These are phyloP conservation scores for Penicillium fimorum DNA, from an alignment of 495 filamentous ascomycete genomes.

Conservation along the genomic window DNA sequence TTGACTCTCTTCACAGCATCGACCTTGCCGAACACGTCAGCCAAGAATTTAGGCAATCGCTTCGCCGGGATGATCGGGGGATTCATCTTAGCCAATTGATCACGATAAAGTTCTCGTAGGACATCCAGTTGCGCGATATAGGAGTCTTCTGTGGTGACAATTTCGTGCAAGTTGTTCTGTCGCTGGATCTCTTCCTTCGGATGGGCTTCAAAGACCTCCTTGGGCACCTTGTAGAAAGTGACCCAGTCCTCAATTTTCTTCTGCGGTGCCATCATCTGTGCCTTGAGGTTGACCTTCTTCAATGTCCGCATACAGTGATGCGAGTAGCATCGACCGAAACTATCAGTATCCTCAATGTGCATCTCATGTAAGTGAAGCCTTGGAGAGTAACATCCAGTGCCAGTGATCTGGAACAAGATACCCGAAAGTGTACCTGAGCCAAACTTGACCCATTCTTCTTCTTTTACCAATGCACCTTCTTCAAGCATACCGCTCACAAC, in stretches of 20 bases:
- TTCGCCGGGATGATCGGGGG: slow-evolving; percentile 79
- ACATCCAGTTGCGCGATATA: slow-evolving; percentile 88
- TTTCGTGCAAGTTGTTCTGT: slow-evolving; percentile 94
- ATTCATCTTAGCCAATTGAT: slow-evolving; percentile 68
- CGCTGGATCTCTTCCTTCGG: slow-evolving; percentile 86
- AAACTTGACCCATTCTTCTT: slow-evolving; percentile 98
- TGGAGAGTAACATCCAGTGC: slow-evolving; percentile 86
- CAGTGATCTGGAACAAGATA: slow-evolving; percentile 91
- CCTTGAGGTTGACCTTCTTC: slow-evolving; percentile 84
- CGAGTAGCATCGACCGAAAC: slow-evolving; percentile 80
- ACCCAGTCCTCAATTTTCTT: slow-evolving; percentile 81
- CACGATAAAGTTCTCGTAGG: slow-evolving; percentile 79
- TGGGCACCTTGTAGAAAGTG: slow-evolving; percentile 83
- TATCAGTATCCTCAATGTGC: slow-evolving; percentile 67
- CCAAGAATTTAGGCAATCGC: slow-evolving; percentile 71
- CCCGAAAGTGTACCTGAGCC: slow-evolving; percentile 71
- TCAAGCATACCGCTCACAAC: slow-evolving; percentile 81
- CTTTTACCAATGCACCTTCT: slow-evolving; percentile 74
- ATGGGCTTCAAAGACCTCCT: slow-evolving; percentile 64
- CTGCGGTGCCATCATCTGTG: slow-evolving; percentile 65
- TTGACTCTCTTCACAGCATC: slow-evolving; percentile 89
- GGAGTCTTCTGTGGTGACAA: slow-evolving; percentile 87
- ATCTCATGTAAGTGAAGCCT: slow-evolving; percentile 75
- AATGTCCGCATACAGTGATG: slow-evolving; percentile 91
- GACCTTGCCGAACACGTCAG: slow-evolving; percentile 84